phyloP scores from a whole-genome alignment of 2,329 filamentous ascomycete species.

The Lachnellula subtilissima region DNA sequence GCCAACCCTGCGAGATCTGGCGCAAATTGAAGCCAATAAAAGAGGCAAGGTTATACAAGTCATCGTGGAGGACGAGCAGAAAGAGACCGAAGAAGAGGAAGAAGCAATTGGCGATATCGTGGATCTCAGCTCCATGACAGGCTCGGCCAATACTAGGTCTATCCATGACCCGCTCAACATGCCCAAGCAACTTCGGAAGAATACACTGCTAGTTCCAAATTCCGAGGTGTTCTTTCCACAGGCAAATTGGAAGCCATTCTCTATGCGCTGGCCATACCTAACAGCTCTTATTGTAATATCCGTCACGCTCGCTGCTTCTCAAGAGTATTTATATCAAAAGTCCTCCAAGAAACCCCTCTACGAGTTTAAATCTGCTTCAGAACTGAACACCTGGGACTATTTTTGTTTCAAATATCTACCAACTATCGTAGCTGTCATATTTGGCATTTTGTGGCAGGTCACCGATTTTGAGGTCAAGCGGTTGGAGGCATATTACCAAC shows the following conservation, averaged over 20 bases:
- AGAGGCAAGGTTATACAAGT: conserved; percentile 57
- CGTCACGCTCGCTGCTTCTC: conserved; percentile 43
- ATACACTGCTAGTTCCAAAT: conserved; percentile 28
- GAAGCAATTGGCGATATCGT: conserved; percentile 18
- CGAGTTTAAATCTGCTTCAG: conserved; percentile 44
- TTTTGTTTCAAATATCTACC: conserved; percentile 61
- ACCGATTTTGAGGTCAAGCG: conserved; percentile 62
- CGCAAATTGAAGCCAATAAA: conserved; percentile 55
- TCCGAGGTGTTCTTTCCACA: conserved; percentile 55
- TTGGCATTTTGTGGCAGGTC: conserved; percentile 62
- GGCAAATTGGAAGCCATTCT: conserved; percentile 62
- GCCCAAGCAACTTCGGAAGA: conserved; percentile 20
- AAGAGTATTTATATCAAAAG: conserved; percentile 52
- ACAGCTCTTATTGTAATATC: conserved; percentile 50
- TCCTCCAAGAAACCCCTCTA: conserved; percentile 39
- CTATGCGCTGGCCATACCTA: conserved; percentile 60
- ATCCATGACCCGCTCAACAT: conserved; percentile 13
- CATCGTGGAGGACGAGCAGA: conserved; percentile 41
- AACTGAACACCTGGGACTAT: conserved; percentile 49
- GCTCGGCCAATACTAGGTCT: conserved; percentile 13
- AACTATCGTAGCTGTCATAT: conserved; percentile 56
- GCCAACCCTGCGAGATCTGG: conserved; percentile 45
- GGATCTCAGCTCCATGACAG: conserved; percentile 27
- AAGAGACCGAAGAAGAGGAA: conserved; percentile 5
- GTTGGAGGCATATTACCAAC: conserved; percentile 62